A percentile compares a stretch with the other conserved stretches of the same genome.
Conservation (phyloP, 306 rosid species). For the Lupinus albus region DNA sequence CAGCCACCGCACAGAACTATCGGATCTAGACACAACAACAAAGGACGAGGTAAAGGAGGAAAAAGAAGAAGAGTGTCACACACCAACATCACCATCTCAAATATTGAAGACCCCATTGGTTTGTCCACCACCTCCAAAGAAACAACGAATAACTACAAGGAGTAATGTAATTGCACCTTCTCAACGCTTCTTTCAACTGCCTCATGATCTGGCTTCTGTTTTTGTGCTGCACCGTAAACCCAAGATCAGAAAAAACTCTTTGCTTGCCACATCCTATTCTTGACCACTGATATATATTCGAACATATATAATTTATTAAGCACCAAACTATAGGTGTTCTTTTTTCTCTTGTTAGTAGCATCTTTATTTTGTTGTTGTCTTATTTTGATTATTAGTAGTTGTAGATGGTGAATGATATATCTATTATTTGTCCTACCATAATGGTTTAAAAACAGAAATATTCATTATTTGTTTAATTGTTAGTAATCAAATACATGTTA, state of each 20-base stretch:
- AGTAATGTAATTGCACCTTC: slow-evolving; percentile 33
- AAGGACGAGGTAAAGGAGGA: slow-evolving; percentile 23
- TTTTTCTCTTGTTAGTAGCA: neutral
- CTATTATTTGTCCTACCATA: neutral
- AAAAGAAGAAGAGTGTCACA: slow-evolving; percentile 41
- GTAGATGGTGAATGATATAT: slow-evolving; percentile 6
- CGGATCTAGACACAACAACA: slow-evolving; percentile 13
- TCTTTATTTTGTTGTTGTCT: too few species aligned
- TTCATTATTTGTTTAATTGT: neutral
- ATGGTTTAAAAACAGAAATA: too few species aligned
- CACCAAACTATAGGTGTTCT: neutral
- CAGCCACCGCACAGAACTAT: slow-evolving; percentile 10
- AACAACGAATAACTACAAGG: slow-evolving; percentile 40
- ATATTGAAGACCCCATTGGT: slow-evolving; percentile 38
- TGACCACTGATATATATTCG: neutral
- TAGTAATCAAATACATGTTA: too few species aligned
- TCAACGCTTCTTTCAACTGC: slow-evolving; percentile 46
- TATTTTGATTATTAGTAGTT: slow-evolving; percentile 13
- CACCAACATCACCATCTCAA: slow-evolving; percentile 49
- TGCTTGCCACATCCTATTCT: slow-evolving; percentile 1
- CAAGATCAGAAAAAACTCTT: slow-evolving; percentile 42
- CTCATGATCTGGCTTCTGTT: slow-evolving; percentile 56
- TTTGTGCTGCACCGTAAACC: slow-evolving; percentile 41
- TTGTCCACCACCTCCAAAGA: slow-evolving; percentile 76
- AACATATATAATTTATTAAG: neutral